Percentiles rank a stretch among this genome's conserved stretches.
phyloP scores from a whole-genome alignment of 495 filamentous ascomycete species.

The Penicillium steckii region DNA sequence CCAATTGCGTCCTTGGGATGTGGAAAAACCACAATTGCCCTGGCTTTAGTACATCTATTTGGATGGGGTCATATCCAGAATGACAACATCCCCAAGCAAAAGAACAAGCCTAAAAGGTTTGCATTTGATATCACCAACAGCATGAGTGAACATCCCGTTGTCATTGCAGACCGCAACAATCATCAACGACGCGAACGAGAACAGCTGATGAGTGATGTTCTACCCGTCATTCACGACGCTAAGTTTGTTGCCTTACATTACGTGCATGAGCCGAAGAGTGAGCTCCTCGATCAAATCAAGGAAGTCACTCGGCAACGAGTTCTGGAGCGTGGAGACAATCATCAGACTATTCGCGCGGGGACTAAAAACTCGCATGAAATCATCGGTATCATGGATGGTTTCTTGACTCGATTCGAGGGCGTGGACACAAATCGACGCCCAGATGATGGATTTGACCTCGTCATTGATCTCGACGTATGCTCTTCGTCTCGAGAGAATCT shows the following conservation, averaged over 20 bases:
- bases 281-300: constrained; percentile 61
- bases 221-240: constrained; percentile 54
- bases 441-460: constrained; percentile 73
- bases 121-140: constrained; percentile 60
- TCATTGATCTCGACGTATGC: constrained; percentile 82
- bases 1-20: constrained; percentile 93
- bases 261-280: constrained; percentile 67
- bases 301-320: constrained; percentile 78
- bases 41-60: constrained; percentile 81
- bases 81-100: constrained; percentile 84
- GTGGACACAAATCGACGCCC: constrained; percentile 61
- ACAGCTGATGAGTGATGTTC: constrained; percentile 81
- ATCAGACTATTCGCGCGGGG: constrained; percentile 91
- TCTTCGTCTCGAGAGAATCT: constrained; percentile 80
- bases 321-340: constrained; percentile 85
- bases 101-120: constrained; percentile 69
- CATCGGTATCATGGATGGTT: constrained; percentile 91
- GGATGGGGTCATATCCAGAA: constrained; percentile 95
- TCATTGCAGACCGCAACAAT: constrained; percentile 93
- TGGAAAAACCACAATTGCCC: constrained; percentile 90
- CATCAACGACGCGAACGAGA: constrained; percentile 82
- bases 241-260: constrained; percentile 90
- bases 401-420: constrained; percentile 80
- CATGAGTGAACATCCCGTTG: constrained; percentile 61
- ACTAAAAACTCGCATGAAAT: constrained; percentile 65